Evolutionary conservation across 2,329 filamentous ascomycete species (phyloP).

Genomic region (Fusarium virguliforme): DNA sequence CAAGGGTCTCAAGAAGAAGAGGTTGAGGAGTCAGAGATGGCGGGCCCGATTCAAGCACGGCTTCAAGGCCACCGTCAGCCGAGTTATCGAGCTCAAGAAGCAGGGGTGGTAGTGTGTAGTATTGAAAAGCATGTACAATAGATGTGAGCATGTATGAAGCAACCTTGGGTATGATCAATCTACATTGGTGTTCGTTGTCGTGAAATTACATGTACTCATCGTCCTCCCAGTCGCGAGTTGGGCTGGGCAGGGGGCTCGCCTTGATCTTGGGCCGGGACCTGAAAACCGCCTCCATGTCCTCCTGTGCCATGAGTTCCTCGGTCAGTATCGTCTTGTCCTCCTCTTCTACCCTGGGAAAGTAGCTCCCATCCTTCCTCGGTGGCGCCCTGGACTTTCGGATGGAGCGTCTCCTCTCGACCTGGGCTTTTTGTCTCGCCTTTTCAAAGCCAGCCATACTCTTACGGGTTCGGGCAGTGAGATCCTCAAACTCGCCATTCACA

Average conservation of each 20-base stretch:
- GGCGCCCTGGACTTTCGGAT: slow-evolving; percentile 62
- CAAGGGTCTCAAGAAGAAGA: slow-evolving; percentile 83
- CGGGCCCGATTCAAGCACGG: slow-evolving; percentile 77
- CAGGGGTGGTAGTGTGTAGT: slow-evolving; percentile 79
- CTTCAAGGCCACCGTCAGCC: slow-evolving; percentile 75
- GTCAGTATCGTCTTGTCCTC: slow-evolving; percentile 67
- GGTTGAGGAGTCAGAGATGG: slow-evolving; percentile 79
- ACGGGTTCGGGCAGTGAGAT: slow-evolving; percentile 71
- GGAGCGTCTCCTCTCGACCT: slow-evolving; percentile 70
- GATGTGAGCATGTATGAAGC: slow-evolving; percentile 48
- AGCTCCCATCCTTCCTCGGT: slow-evolving; percentile 60
- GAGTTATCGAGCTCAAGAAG: slow-evolving; percentile 79
- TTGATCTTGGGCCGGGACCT: slow-evolving; percentile 86
- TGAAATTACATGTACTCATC: slow-evolving; percentile 48
- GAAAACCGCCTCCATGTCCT: slow-evolving; percentile 88
- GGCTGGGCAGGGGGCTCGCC: slow-evolving; percentile 77
- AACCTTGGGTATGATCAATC: slow-evolving; percentile 10
- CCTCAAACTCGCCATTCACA: slow-evolving; percentile 58
- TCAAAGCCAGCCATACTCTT: slow-evolving; percentile 76
- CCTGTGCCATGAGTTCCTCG: slow-evolving; percentile 79
- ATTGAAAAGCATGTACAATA: slow-evolving; percentile 50
- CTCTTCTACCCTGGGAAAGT: slow-evolving; percentile 67
- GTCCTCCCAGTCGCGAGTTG: slow-evolving; percentile 57
- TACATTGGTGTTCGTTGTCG: slow-evolving; percentile 30
- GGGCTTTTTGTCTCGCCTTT: slow-evolving; percentile 73